These are phyloP conservation scores for Podaxis sp. DNA, from an alignment of 768 basidiomycete species.

Conservation along the genomic window DNA sequence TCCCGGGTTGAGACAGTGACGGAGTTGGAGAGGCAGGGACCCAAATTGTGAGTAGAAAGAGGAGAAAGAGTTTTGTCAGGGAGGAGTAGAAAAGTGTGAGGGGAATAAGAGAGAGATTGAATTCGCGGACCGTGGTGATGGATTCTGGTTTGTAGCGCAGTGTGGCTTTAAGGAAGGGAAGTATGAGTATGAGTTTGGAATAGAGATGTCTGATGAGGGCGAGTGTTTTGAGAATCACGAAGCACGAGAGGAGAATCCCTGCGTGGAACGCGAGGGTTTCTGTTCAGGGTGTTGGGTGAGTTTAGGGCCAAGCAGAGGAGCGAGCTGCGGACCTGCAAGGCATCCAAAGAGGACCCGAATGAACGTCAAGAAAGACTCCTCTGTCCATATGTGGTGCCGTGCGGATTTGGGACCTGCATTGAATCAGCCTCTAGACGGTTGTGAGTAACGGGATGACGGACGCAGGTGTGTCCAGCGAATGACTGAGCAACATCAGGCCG, in stretches of 20 bases:
- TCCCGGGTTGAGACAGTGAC: conserved; percentile 19
- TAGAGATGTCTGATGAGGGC: conserved; percentile 12
- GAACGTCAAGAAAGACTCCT: conserved; percentile 48
- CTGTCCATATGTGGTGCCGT: conserved; percentile 46
- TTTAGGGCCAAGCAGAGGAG: neutral
- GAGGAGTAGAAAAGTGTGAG: conserved; percentile 84
- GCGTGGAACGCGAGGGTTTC: conserved; percentile 76
- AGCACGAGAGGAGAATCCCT: conserved; percentile 61
- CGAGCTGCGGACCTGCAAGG: conserved; percentile 45
- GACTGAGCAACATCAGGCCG: conserved; percentile 38
- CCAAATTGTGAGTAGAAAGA: conserved; percentile 84
- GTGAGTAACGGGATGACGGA: conserved; percentile 25
- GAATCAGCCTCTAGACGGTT: neutral
- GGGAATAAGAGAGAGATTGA: conserved; percentile 75
- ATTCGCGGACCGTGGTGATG: conserved; percentile 55
- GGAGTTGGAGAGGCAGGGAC: conserved; percentile 39
- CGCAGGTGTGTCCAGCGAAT: conserved; percentile 77
- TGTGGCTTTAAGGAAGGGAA: conserved; percentile 11
- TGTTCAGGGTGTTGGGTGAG: conserved; percentile 24
- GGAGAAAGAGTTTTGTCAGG: conserved; percentile 77
- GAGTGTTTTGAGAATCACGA: conserved; percentile 43
- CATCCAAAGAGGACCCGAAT: conserved; percentile 64
- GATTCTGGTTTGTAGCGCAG: conserved; percentile 32
- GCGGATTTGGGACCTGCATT: conserved; percentile 38
- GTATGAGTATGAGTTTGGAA: neutral